These are phyloP conservation scores for Aspergillus spinulosporus DNA, from an alignment of 2,329 filamentous ascomycete genomes.

Conservation along the genomic window DNA sequence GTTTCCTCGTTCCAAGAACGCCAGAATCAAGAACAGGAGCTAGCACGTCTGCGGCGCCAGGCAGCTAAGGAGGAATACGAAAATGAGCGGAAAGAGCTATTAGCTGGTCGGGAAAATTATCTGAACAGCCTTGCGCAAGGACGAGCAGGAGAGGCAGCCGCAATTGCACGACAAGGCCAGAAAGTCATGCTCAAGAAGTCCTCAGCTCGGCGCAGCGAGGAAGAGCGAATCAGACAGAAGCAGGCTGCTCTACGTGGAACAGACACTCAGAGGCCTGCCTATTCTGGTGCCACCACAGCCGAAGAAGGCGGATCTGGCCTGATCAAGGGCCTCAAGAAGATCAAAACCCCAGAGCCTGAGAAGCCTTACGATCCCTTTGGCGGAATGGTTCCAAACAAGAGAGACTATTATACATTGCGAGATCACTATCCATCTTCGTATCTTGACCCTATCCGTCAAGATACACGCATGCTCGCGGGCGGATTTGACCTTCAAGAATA, in stretches of 20 bases:
- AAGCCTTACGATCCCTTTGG: constrained; percentile 87
- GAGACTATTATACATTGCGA: constrained; percentile 69
- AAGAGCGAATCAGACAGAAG: constrained; percentile 50
- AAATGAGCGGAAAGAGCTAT: constrained; percentile 65
- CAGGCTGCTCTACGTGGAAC: constrained; percentile 42
- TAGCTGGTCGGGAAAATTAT: constrained; percentile 66
- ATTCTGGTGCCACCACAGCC: constrained; percentile 23
- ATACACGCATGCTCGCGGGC: constrained; percentile 68
- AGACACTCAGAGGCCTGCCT: constrained; percentile 32
- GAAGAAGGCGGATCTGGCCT: constrained; percentile 43
- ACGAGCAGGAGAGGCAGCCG: constrained; percentile 59
- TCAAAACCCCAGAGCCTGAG: constrained; percentile 61
- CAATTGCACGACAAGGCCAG: constrained; percentile 42
- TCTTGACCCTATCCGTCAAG: constrained; percentile 66
- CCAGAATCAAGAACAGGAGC: constrained; percentile 64
- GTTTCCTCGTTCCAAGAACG: constrained; percentile 48
- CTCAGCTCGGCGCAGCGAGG: constrained; percentile 58
- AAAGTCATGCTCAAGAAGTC: constrained; percentile 72
- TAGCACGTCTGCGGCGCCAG: constrained; percentile 62
- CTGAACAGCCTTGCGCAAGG: constrained; percentile 68
- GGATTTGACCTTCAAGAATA: constrained; percentile 85
- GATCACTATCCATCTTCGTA: constrained; percentile 73
- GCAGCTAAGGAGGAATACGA: constrained; percentile 68
- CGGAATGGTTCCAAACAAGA: constrained; percentile 63
- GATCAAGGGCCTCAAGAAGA: constrained; percentile 77